Evolutionary conservation across 2,329 filamentous ascomycete genomes (phyloP).

Genomic region (Hymenoscyphus occultus): DNA sequence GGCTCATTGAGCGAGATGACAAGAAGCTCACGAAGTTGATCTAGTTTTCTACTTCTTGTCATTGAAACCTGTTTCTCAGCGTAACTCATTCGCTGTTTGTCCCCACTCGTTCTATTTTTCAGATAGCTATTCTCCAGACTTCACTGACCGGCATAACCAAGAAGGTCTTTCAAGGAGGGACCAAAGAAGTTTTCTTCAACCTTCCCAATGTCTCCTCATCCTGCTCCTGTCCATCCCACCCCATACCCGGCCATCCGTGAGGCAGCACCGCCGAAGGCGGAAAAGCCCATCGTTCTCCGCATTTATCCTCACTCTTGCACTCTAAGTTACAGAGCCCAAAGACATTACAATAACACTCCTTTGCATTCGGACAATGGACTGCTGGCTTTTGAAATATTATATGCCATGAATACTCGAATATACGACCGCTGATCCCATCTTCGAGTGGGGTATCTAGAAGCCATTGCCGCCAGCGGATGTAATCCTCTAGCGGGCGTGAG

Average conservation of each 20-base stretch:
- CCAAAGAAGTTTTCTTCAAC: not conserved
- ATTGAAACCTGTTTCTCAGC: too few relatives aligned
- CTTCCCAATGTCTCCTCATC: slow-evolving; percentile 15
- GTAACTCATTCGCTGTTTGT: too few relatives aligned
- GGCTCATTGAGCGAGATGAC: too few relatives aligned
- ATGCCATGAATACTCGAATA: slow-evolving; percentile 65
- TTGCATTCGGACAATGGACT: slow-evolving; percentile 58
- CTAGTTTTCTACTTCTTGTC: too few relatives aligned
- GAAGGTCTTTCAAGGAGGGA: not conserved
- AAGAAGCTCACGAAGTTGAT: too few relatives aligned
- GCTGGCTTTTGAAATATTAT: slow-evolving; percentile 55
- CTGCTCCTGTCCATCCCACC: slow-evolving; percentile 46
- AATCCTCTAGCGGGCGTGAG: slow-evolving; percentile 48
- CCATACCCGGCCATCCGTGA: slow-evolving; percentile 57
- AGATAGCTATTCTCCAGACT: too few relatives aligned
- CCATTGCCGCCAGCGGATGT: slow-evolving; percentile 56
- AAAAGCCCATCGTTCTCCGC: slow-evolving; percentile 56
- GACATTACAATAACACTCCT: slow-evolving; percentile 64
- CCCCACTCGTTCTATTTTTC: too few relatives aligned
- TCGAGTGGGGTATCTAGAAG: slow-evolving; percentile 51
- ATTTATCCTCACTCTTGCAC: slow-evolving; percentile 47
- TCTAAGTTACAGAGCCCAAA: slow-evolving; percentile 54
- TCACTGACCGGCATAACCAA: too few relatives aligned
- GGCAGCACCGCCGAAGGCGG: slow-evolving; percentile 58
- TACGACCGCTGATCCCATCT: slow-evolving; percentile 54